Evolutionary conservation across 2,329 filamentous ascomycete species (phyloP).

Genomic region (Cladosporium cucumerinum): DNA sequence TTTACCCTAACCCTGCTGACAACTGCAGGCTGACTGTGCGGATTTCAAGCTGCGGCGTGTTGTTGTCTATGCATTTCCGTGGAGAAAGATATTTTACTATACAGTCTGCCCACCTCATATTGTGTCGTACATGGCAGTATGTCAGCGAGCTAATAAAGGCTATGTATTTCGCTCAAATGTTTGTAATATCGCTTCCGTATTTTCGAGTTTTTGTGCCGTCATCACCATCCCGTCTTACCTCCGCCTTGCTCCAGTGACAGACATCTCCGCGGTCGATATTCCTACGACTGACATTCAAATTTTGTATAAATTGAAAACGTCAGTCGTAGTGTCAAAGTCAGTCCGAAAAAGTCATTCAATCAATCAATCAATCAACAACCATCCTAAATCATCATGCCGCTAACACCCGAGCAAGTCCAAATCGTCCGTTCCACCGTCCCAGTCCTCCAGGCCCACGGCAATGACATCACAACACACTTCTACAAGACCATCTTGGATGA

Average conservation of each 20-base stretch:
- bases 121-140: background rate
- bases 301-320: conserved; percentile 1
- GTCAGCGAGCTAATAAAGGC: background rate
- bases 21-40: background rate
- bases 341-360: background rate
- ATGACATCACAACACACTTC: conserved; percentile 66
- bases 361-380: background rate
- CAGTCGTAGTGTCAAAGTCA: background rate
- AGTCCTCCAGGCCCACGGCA: conserved; percentile 64
- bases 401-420: conserved; percentile 60
- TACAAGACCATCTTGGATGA: conserved; percentile 66
- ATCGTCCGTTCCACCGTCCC: conserved; percentile 70
- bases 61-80: background rate
- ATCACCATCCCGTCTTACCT: conserved; percentile 14
- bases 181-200: background rate
- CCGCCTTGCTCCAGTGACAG: conserved; percentile 11
- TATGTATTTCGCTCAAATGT: background rate
- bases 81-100: background rate
- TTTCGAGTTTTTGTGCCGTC: background rate
- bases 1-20: background rate
- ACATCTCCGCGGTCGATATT: conserved; percentile 13
- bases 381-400: conserved; percentile 33
- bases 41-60: background rate
- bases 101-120: background rate
- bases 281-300: background rate